Evolutionary conservation across 2,329 filamentous ascomycete species (phyloP), one percentile per base, ranked within the genome.

Genomic region (Madurella mycetomatis): DNA sequence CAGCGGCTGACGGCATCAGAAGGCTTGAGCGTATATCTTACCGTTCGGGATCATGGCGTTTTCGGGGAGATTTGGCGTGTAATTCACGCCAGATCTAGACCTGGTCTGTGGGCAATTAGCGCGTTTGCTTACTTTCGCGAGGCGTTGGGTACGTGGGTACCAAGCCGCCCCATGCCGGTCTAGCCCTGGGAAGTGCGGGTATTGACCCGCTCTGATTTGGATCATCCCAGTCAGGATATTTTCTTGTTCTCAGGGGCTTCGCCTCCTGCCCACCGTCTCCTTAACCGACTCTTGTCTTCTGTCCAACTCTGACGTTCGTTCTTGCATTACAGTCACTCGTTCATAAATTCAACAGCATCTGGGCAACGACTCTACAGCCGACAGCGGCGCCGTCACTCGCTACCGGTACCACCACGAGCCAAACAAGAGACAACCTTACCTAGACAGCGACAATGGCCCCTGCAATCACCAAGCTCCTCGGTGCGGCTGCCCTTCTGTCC

Each of bases 401-500:
- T 39, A 39, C 34, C 34, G 3, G 34, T n/a, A 39, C 34, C 19
- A 34, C 39, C 19, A 18, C 17, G 9, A 11, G n/a, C 18, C 42
- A 46, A 46, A n/a, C n/a, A 18, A 18, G 41, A 9, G 18, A 41
- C 18, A 34, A 41, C 17, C 42, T 7, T 16, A 39, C n/a, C 34
- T 39, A 12, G 42, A 34, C 15, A 45, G 15, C 48, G 48, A 34
- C 30, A 52, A 41, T 41, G 46, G 50, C 46, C n/a, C 19, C 34
- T 13, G n/a, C 9, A 11, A 30, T 25, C 25, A 25, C 25, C 25
- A 40, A 41, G 11, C 37, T 51, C 53, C 43, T 53, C 39, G 25
- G 41, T 16, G 18, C 40, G 13, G n/a, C 45, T 1, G 17, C 41
- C 34, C 49, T 58, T 31, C 53, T 58, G 44, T 39, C 54, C 37